A percentile compares a stretch with the other conserved stretches of the same genome.
These are phyloP conservation scores for Syncephalis plumigaleata DNA, from an alignment of 371 early-diverging fungal species.

Conservation along the genomic window DNA sequence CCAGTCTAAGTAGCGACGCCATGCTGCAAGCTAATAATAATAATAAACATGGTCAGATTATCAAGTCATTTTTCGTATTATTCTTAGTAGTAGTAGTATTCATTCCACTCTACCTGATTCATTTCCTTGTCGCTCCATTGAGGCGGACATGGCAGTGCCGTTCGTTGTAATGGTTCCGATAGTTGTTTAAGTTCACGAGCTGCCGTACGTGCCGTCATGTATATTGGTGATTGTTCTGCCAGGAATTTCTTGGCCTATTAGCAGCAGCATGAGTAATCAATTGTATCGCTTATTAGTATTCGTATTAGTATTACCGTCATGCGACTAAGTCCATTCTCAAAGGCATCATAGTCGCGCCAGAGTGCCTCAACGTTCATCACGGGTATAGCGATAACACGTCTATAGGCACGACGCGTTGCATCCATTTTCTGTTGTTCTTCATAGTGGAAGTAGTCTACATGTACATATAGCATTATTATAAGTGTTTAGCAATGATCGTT, in stretches of 20 bases:
- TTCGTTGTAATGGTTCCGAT: conserved; percentile 49
- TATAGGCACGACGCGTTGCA: conserved; percentile 67
- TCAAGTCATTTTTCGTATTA: not conserved
- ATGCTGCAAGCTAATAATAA: conserved; percentile 35
- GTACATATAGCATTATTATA: no score
- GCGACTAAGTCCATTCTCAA: conserved; percentile 76
- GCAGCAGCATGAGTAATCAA: not conserved
- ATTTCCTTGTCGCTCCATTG: conserved; percentile 60
- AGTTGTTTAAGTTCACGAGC: conserved; percentile 57
- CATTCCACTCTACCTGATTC: conserved; percentile 23
- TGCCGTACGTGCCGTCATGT: conserved; percentile 86
- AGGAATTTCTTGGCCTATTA: conserved; percentile 70
- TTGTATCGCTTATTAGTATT: not conserved
- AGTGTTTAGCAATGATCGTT: no score
- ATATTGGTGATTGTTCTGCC: conserved; percentile 61
- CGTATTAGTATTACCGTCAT: conserved; percentile 31
- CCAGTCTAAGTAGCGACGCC: conserved; percentile 83
- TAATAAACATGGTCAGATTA: not conserved
- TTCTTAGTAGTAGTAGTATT: not conserved
- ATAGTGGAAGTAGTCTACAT: conserved; percentile 52
- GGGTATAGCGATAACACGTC: conserved; percentile 73
- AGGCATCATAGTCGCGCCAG: conserved; percentile 91
- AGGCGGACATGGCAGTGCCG: conserved; percentile 57
- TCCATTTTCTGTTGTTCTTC: conserved; percentile 85
- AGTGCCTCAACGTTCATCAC: conserved; percentile 69